Evolutionary conservation across 768 basidiomycete species (phyloP), one percentile per base, ranked within the genome.

Genomic region (Xerocomus spinulosus): DNA sequence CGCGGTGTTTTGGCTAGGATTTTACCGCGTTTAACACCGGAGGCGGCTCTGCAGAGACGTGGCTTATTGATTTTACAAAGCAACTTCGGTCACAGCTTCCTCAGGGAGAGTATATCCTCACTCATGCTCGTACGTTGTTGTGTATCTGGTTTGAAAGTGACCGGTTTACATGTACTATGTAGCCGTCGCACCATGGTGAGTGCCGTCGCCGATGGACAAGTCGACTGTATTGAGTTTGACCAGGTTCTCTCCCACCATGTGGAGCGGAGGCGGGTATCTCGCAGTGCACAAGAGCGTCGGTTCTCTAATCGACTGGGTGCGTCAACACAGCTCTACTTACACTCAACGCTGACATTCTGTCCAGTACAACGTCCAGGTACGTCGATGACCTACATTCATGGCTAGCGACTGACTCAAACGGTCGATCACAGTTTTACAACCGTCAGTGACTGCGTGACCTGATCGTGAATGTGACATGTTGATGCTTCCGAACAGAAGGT

Each of bases 401-500:
- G 17, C 5, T 35, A 33, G 4, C 14, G 8, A 9, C 37, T 61
- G 30, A 58, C 43, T 18, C 3, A 10, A 28, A 9, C 17, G 5
- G 36, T 33, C 28, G 6, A n/a, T 42, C n/a, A 17, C 8, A 67
- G 64, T 64, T 56, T 21, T 68, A 66, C 25, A 66, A 66, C n/a
- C 59, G 66, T 66, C 9, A 40, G 64, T 30, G 8, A n/a, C n/a
- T n/a, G n/a, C n/a, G n/a, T n/a, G n/a, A n/a, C n/a, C n/a, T n/a
- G n/a, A n/a, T n/a, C n/a, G n/a, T n/a, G n/a, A n/a, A 37, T 0
- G 6, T 25, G 33, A 32, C 15, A 14, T 36, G 1, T 33, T 54
- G 17, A 50, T 2, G n/a, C 18, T 4, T 25, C 13, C 26, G 26
- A 28, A 4, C 61, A 84, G 83, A 85, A 73, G 83, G 82, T 34